Conservation (phyloP, 2,329 filamentous ascomycete genomes). For the Colletotrichum cereale region DNA sequence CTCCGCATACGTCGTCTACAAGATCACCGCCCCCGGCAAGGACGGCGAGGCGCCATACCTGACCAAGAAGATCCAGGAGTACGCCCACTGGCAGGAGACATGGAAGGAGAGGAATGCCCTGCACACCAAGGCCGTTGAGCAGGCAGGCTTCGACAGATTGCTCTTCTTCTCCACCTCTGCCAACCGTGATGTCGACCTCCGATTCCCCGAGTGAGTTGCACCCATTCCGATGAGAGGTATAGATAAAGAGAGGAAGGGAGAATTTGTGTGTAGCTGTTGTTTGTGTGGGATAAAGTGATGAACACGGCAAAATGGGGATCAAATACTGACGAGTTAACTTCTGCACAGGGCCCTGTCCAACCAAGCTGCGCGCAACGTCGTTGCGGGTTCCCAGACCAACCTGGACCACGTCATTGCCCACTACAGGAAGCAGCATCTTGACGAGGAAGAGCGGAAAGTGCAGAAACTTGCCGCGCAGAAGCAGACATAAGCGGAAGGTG, state of each 20-base stretch:
- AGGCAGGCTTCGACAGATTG: conserved; percentile 69
- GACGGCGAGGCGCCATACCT: conserved; percentile 64
- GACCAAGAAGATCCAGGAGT: conserved; percentile 60
- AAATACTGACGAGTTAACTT: conserved; percentile 32
- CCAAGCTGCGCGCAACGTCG: conserved; percentile 65
- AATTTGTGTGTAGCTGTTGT: background rate
- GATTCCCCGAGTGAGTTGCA: conserved; percentile 68
- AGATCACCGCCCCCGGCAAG: conserved; percentile 60
- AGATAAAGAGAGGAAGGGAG: background rate
- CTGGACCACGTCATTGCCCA: conserved; percentile 69
- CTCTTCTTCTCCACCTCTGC: conserved; percentile 60
- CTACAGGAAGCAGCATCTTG: conserved; percentile 66
- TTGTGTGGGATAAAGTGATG: background rate
- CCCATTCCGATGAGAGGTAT: background rate
- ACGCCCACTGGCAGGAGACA: conserved; percentile 60
- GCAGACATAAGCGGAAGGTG: conserved; percentile 26
- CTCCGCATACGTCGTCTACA: conserved; percentile 59
- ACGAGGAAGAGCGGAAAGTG: conserved; percentile 68
- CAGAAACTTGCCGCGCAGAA: conserved; percentile 51
- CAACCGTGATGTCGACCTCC: conserved; percentile 63
- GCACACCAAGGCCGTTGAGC: conserved; percentile 64
- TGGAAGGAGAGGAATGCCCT: conserved; percentile 67
- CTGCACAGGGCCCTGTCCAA: conserved; percentile 60
- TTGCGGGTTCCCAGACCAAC: conserved; percentile 66
- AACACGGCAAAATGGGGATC: background rate